Base-by-base conservation (phyloP, 1,284 basidiomycete species). In the Albatrellus sp. region DNA sequence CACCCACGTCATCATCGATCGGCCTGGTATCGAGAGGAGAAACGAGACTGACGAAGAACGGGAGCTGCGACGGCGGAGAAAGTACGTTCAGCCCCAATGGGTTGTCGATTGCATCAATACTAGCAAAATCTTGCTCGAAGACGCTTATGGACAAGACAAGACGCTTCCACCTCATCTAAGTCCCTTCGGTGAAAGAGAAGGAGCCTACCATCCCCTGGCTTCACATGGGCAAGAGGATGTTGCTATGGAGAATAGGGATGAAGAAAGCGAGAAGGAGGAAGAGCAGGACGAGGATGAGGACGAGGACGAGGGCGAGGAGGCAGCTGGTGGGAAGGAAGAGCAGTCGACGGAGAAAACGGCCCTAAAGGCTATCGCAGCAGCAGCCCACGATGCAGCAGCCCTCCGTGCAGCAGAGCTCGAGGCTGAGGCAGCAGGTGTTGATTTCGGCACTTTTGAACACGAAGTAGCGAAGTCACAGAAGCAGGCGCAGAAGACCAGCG, bases 21-120 rank as follows among this genome's bases (percentile, higher is more conserved):
- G 96, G 46, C 96, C 96, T 0, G 29, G 71, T 11, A 61, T 71
- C 13, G 72, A 68, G 57, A 69, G 55, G 51, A 53, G 58, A 24
- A 62, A 69, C 41, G 77, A 79, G 57, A 70, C 73, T 2, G 60
- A 70, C 40, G 75, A 75, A 46, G 75, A 84, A 54, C 70, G 75
- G 51, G 75, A 81, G 55, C 70, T 73, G 40, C 70, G 79, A 28
- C 63, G 72, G 43, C 77, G 80, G 59, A 75, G 93, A 54, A 90
- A 89, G 55, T 90, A 88, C 64, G 75, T 98, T 8, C 96, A 98
- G 64, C 96, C 96, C 13, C 96, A 98, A 63, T 98, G 96, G 94
- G 77, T 98, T 24, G 88, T 93, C 31, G 96, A 99, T 64, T 96
- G 88, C 59, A 81, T 96, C 57, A 98, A 98, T 62, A 76, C 81